Evolutionary conservation across 2,329 filamentous ascomycete genomes (phyloP).

Genomic region (Proliferodiscus dingleyae): DNA sequence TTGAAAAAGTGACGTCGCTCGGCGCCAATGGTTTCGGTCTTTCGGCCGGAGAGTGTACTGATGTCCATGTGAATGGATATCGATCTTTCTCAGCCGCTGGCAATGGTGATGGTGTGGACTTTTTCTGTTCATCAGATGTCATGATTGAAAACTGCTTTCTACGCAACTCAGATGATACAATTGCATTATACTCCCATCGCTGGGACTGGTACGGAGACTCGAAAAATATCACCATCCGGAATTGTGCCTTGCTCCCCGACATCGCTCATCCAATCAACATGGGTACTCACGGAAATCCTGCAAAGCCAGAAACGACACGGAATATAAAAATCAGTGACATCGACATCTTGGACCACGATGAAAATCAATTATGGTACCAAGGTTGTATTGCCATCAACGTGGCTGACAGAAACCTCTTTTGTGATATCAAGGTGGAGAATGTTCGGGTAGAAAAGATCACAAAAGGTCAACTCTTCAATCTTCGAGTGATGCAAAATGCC

Average conservation of each 20-base stretch:
- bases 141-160: constrained; percentile 27
- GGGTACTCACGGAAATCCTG: constrained; percentile 34
- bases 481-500: constrained; percentile 33
- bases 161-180: constrained; percentile 35
- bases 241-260: constrained; percentile 31
- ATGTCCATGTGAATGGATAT: constrained; percentile 13
- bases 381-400: constrained; percentile 34
- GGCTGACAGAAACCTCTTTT: constrained; percentile 32
- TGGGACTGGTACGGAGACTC: constrained; percentile 32
- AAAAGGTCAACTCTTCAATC: constrained; percentile 31
- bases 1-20: constrained; percentile 18
- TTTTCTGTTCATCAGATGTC: constrained; percentile 6
- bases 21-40: constrained; percentile 18
- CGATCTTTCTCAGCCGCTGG: constrained; percentile 3
- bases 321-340: constrained; percentile 31
- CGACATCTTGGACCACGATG: constrained; percentile 35
- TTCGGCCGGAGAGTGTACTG: constrained; percentile 15
- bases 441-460: constrained; percentile 32
- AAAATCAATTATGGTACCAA: constrained; percentile 34
- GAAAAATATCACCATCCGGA: constrained; percentile 31
- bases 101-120: constrained; percentile 11
- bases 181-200: constrained; percentile 34
- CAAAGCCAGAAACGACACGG: constrained; percentile 30
- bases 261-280: constrained; percentile 34
- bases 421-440: constrained; percentile 28